Evolutionary conservation across 2,329 filamentous ascomycete genomes (phyloP), one percentile per base, ranked within the genome.

Genomic region (Penicillium olsonii): DNA sequence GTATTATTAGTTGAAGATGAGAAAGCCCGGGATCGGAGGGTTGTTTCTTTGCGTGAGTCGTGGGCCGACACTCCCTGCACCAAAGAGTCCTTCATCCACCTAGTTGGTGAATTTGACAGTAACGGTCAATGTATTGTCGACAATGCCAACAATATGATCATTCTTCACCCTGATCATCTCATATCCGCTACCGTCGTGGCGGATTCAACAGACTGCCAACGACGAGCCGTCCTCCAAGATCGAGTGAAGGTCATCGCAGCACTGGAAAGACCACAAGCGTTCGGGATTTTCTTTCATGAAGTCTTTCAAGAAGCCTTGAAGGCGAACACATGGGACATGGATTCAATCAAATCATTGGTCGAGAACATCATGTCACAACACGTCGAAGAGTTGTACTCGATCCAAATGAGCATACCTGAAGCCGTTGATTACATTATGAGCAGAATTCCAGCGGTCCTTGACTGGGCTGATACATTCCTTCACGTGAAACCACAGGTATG

Each of bases 151-250:
- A 90, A 94, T 62, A 87, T 97, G 69, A 76, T 99, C 42, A 91
- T 99, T 49, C 75, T 99, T 12, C 92, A 99, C 64, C 94, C 94
- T 0, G 94, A 99, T 64, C 92, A 97, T 71, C 81, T 99, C 27
- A 87, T 99, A 45, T 97, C 94, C 2, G 88, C 94, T 2, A 97
- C 94, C 0, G 90, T 95, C 5, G 88, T 99, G 37, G 92, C 91
- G n/a, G 94, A 99, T 70, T 96, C 94, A 0, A 96, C 97, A 67
- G 87, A 85, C 19, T 99, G 94, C 66, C 86, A 88, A 67, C 87
- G 94, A 15, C 87, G 92, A 56, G 91, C 94, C 24, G 92, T 97
- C 1, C 81, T 99, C 20, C 92, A 97, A 69, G 92, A 99, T 68
- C 87, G 94, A 26, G 87, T 99, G 61, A 97, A 97, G 70, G 90